These are phyloP conservation scores for Oryza nivara DNA, from an alignment of 176 grass and related monocot species.

Conservation along the genomic window DNA sequence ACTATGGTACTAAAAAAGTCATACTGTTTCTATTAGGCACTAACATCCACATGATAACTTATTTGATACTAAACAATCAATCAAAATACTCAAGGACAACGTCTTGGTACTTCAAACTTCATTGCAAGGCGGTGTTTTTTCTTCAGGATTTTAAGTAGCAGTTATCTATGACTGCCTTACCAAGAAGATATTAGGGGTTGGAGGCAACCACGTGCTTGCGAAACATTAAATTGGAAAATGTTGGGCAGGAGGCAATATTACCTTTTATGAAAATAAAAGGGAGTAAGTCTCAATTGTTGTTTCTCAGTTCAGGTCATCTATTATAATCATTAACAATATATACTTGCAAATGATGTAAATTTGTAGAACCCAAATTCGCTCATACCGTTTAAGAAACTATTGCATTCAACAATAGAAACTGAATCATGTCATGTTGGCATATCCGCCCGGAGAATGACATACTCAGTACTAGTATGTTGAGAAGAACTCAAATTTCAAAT, in stretches of 20 bases:
- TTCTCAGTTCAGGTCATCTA: background rate
- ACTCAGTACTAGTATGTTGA: background rate
- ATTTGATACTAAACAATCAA: conserved; percentile 9
- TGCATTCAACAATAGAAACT: background rate
- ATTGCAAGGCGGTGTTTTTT: background rate
- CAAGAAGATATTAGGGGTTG: background rate
- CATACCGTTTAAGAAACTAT: background rate
- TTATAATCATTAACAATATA: background rate
- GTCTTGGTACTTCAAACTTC: background rate
- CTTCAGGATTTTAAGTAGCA: background rate
- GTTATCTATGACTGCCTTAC: background rate
- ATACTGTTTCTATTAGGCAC: background rate
- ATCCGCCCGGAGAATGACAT: background rate
- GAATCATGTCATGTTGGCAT: background rate
- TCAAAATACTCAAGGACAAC: conserved; percentile 4
- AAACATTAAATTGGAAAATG: background rate
- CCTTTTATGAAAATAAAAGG: background rate
- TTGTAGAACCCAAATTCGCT: background rate
- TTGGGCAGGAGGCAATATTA: background rate
- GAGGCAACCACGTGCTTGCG: background rate
- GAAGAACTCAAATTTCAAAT: background rate
- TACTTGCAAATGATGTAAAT: background rate
- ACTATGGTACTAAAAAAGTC: background rate
- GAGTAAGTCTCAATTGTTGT: background rate
- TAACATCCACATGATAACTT: background rate